These are phyloP conservation scores for Alternaria tenuissima DNA, from an alignment of 2,329 filamentous ascomycete species.

Conservation along the genomic window DNA sequence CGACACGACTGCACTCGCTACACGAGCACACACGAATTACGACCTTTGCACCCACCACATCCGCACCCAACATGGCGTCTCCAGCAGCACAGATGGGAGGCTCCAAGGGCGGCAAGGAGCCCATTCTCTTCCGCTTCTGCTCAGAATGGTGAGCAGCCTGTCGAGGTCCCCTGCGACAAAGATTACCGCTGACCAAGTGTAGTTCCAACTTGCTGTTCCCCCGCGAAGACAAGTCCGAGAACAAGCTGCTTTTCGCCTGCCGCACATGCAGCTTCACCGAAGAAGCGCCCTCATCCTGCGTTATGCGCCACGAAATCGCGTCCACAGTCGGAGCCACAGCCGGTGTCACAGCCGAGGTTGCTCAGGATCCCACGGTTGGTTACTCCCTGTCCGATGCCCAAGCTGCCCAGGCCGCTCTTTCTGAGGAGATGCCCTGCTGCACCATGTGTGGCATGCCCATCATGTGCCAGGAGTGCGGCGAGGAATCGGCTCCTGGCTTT, in stretches of 20 bases:
- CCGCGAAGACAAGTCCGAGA: constrained; percentile 86
- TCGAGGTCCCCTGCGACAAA: neutral
- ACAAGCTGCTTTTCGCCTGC: constrained; percentile 92
- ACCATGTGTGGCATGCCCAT: constrained; percentile 67
- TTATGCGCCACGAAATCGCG: constrained; percentile 94
- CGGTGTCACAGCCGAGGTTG: constrained; percentile 96
- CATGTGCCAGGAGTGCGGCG: constrained; percentile 62
- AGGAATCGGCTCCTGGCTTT: constrained; percentile 54
- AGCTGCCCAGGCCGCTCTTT: constrained; percentile 35
- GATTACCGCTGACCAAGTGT: constrained; percentile 15
- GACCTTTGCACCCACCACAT: neutral
- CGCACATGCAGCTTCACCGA: constrained; percentile 94
- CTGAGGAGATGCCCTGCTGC: constrained; percentile 58
- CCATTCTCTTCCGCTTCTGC: constrained; percentile 97
- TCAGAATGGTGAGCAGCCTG: constrained; percentile 77
- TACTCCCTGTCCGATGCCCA: constrained; percentile 46
- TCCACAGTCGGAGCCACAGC: constrained; percentile 93
- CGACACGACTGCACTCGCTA: neutral
- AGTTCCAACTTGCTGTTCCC: constrained; percentile 98
- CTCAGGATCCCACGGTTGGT: constrained; percentile 98
- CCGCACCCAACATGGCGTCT: constrained; percentile 43
- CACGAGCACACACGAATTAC: neutral
- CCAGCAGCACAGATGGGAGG: constrained; percentile 38
- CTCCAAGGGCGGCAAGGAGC: constrained; percentile 63
- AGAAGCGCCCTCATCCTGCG: constrained; percentile 84